Evolutionary conservation across 192 early-diverging fungal species (phyloP), one percentile per base, ranked within the genome.

Genomic region (Backusella mclennaniae): DNA sequence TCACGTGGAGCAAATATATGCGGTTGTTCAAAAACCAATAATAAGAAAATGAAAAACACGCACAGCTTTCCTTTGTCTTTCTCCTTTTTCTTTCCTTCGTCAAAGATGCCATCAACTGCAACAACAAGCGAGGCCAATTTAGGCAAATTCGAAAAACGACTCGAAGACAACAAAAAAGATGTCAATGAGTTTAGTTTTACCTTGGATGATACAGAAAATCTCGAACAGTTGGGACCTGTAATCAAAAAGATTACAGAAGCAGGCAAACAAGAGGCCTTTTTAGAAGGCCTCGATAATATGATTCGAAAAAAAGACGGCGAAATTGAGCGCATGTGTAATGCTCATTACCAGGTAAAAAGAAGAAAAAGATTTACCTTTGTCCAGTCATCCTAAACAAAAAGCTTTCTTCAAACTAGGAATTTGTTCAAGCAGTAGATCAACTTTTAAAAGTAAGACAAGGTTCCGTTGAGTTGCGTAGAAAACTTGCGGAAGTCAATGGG

Each of bases 321-420:
- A 83, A 99, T 99, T 74, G 97, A 98, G 86, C 91, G 94, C 71
- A 94, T 99, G 87, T 99, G 98, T 84, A 94, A 93, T 79, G 89
- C 91, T 81, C 94, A 99, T 82, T 97, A 97, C 82, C 94, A 98
- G 87, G 96, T 94, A 71, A 52, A 21, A 69, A 26, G 3, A 41
- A 38, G 1, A 11, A 6, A 53, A 82, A 73, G 8, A 68, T 0
- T 36, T 7, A 4, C 49, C 29, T n/a, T 63, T 19, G 39, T 7
- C 26, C 4, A 1, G 35, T n/a, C 31, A 15, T 38, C 35, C 17
- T n/a, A 6, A 63, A 63, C 7, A 29, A 21, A 23, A 29, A 29
- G 12, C 23, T 12, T 9, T 66, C 17, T 63, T 63, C 56, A 59
- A 23, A 39, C 33, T 77, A 94, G 93, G 95, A 97, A 84, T 97